Base-by-base conservation (phyloP, 441 rosid species). In the Adansonia grandidieri region DNA sequence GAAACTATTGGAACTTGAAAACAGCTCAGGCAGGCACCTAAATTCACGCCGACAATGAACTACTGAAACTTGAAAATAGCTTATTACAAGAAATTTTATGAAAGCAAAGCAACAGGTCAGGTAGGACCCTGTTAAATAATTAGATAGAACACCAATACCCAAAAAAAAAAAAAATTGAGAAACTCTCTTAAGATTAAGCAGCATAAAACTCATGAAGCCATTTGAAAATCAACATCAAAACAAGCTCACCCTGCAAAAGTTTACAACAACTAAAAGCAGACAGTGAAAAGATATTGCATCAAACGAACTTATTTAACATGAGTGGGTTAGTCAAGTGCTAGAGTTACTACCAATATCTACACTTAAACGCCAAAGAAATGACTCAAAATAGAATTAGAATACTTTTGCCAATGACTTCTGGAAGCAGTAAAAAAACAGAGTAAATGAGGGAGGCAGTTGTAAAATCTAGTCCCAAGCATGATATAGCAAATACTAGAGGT, bases 401-500 rank as follows among this genome's bases (percentile, higher is more conserved):
- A 8, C 42, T 69, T 71, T 45, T 28, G 14, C 75, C 9, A 69
- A 48, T 8, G 19, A 58, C 9, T 51, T 54, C 20, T 40, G 62
- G 62, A 24, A 65, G 57, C 22, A 70, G 44, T 70, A 2, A 48
- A 44, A 57, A 72, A n/a, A 76, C 40, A 17, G 63, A n/a, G 37
- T 17, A 1, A 13, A 8, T 5, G 19, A 53, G 15, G 58, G 54
- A 60, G 61, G 9, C n/a, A 22, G 32, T 70, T 77, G 74, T 20
- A 64, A 45, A 42, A 62, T 40, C n/a, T 47, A 62, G 65, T 44
- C 68, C 9, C 32, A 20, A 73, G 54, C 51, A 68, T 3, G 58
- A 80, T 24, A 32, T 45, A 79, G 47, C 48, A 50, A 44, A 48
- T 56, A 79, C 77, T 15, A 62, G 22, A 13, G 68, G 54, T 48